phyloP scores from a whole-genome alignment of 2,329 filamentous ascomycete species.

The Scytalidium lignicola region DNA sequence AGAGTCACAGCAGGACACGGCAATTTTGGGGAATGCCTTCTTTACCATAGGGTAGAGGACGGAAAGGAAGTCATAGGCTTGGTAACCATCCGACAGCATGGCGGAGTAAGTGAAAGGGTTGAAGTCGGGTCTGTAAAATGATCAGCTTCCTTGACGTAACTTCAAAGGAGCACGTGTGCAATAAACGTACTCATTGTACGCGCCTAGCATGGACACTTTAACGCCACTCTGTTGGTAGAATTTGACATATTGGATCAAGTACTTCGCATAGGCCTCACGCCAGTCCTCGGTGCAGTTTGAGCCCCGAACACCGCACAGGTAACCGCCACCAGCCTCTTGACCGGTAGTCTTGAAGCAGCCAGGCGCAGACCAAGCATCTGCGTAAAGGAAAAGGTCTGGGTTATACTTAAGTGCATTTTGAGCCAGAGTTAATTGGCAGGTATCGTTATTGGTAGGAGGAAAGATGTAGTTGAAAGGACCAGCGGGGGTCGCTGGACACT shows the following conservation, averaged over 20 bases:
- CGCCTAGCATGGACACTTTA: neutral
- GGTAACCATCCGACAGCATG: neutral
- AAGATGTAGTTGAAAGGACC: neutral
- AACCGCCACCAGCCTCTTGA: neutral
- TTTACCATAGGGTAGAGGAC: neutral
- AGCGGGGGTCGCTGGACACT: neutral
- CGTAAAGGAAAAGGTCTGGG: neutral
- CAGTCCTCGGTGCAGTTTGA: neutral
- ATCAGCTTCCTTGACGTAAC: neutral
- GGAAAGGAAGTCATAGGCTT: neutral
- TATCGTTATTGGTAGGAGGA: neutral
- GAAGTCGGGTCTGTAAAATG: neutral
- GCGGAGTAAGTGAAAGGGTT: neutral
- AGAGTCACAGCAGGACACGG: neutral
- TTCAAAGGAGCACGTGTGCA: neutral
- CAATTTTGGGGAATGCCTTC: neutral
- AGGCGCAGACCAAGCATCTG: neutral
- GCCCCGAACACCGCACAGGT: neutral
- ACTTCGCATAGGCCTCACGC: neutral
- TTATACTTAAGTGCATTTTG: neutral
- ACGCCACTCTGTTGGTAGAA: neutral
- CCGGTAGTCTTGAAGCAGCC: neutral
- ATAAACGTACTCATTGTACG: neutral
- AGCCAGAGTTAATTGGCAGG: neutral
- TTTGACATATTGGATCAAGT: neutral